Evolutionary conservation across 345 rosid species (phyloP).

Genomic region (Acer negundo): DNA sequence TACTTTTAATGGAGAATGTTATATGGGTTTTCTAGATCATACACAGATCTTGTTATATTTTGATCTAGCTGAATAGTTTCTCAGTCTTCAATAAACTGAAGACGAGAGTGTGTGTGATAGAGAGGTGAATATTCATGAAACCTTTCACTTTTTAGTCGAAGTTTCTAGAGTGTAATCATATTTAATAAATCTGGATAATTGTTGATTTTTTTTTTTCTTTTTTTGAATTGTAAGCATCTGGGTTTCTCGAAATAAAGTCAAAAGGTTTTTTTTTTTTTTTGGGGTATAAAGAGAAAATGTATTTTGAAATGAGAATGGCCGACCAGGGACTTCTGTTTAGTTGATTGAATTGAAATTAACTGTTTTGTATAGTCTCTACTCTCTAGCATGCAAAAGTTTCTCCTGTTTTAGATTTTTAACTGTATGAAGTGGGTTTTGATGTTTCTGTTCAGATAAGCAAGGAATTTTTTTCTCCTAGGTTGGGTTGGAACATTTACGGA

Average conservation of each 20-base stretch:
- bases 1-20: conserved; percentile 24
- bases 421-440: conserved; percentile 21
- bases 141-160: conserved; percentile 21
- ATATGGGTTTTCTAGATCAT: conserved; percentile 36
- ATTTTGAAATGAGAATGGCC: conserved; percentile 3
- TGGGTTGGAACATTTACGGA: conserved; percentile 7
- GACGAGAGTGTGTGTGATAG: not conserved
- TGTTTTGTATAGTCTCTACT: not conserved
- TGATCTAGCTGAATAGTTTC: conserved; percentile 31
- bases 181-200: conserved; percentile 7
- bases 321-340: not conserved
- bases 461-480: conserved; percentile 10
- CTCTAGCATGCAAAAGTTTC: conserved; percentile 5
- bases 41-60: conserved; percentile 40
- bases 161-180: conserved; percentile 10
- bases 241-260: conserved; percentile 19
- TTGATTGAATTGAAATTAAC: conserved; percentile 2
- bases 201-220: conserved; percentile 13
- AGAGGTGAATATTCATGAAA: conserved; percentile 22
- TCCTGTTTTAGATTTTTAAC: not conserved
- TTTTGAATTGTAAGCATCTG: conserved; percentile 17
- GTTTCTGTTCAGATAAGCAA: conserved; percentile 26
- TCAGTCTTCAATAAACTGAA: conserved; percentile 26
- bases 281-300: not conserved
- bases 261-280: not conserved